phyloP scores from a whole-genome alignment of 257 asterid species.

The Capsicum chinense region DNA sequence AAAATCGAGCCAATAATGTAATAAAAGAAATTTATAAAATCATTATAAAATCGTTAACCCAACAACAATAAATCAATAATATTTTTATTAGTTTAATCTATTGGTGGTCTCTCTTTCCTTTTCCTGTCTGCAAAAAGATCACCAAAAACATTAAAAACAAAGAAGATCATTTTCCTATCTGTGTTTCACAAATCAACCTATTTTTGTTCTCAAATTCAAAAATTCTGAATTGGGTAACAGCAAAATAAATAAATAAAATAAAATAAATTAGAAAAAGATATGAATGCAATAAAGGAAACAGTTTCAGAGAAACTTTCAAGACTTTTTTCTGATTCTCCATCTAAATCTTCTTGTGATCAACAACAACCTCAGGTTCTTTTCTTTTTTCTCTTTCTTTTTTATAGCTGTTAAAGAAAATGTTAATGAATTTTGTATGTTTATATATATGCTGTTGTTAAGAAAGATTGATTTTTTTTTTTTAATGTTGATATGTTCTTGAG shows the following conservation, averaged over 20 bases:
- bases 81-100: too few species aligned
- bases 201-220: neutral
- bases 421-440: neutral
- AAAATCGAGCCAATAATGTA: too few species aligned
- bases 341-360: conserved; percentile 55
- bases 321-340: conserved; percentile 75
- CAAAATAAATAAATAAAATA: neutral
- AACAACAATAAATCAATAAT: too few species aligned
- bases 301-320: conserved; percentile 73
- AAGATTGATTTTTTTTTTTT: conserved; percentile 20
- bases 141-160: neutral
- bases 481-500: conserved; percentile 28
- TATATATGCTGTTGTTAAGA: neutral
- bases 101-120: neutral
- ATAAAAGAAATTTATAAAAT: too few species aligned
- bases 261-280: conserved; percentile 31
- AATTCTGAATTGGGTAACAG: neutral
- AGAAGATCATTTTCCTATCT: neutral
- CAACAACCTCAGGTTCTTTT: conserved; percentile 39
- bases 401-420: too few species aligned
- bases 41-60: too few species aligned
- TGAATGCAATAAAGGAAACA: conserved; percentile 72
- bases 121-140: neutral
- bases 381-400: neutral
- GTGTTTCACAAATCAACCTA: neutral